These are phyloP conservation scores for Populus hybrid DNA, from an alignment of 441 rosid species.

Conservation along the genomic window DNA sequence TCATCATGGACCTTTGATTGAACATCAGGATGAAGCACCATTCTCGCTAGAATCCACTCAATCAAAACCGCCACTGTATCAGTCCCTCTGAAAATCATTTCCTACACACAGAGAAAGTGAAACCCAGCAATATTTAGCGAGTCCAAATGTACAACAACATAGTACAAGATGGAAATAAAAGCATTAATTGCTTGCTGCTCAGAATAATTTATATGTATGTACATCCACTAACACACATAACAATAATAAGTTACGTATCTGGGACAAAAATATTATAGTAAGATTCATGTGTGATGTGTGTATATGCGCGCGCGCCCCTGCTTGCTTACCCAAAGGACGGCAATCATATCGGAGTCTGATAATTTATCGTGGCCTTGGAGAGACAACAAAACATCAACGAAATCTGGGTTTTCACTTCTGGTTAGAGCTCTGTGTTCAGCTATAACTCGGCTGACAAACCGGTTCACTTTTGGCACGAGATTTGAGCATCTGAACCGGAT, in stretches of 20 bases:
- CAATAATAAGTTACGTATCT: neutral
- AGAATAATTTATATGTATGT: neutral
- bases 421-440: conserved; percentile 37
- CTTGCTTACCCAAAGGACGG: conserved; percentile 79
- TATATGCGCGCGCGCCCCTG: neutral
- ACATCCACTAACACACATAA: neutral
- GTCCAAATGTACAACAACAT: neutral
- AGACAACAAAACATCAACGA: conserved; percentile 67
- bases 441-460: conserved; percentile 53
- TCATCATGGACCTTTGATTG: conserved; percentile 50
- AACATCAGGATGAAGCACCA: conserved; percentile 48
- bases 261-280: neutral
- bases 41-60: conserved; percentile 63
- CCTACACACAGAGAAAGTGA: conserved; percentile 27
- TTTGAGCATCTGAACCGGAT: conserved; percentile 65
- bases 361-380: conserved; percentile 55
- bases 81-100: conserved; percentile 67
- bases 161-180: neutral
- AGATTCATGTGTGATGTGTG: neutral
- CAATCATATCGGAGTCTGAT: conserved; percentile 68
- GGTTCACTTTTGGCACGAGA: conserved; percentile 69
- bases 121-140: neutral
- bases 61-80: conserved; percentile 62
- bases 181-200: neutral
- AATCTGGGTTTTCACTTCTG: conserved; percentile 34